These are phyloP conservation scores for Tulasnella sp. DNA, from an alignment of 768 basidiomycete genomes.

Conservation along the genomic window DNA sequence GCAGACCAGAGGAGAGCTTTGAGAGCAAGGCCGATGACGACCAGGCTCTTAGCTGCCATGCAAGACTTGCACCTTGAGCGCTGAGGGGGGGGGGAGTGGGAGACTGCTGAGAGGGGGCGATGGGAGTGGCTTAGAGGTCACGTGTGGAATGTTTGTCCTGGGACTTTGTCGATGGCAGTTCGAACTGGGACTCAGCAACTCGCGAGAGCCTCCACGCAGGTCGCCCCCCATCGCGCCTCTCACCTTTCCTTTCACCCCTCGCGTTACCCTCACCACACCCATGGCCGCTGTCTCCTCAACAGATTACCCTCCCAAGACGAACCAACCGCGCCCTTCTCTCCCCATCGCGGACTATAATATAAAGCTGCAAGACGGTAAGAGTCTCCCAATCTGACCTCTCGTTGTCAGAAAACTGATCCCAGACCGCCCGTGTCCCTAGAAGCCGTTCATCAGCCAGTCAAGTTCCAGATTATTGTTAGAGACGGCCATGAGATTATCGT, in stretches of 20 bases:
- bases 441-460: constrained; percentile 26
- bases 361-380: constrained; percentile 3
- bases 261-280: not conserved
- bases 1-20: constrained; percentile 61
- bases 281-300: not conserved
- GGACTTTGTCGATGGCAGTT: constrained; percentile 1
- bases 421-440: not conserved
- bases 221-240: constrained; percentile 3
- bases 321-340: not conserved
- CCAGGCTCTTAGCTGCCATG: constrained; percentile 39
- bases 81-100: not conserved
- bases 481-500: constrained; percentile 36
- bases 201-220: constrained; percentile 1
- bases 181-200: constrained; percentile 3
- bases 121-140: not conserved
- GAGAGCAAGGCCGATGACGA: constrained; percentile 46
- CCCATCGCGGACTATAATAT: constrained; percentile 3
- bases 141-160: not conserved
- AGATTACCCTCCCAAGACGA: not conserved
- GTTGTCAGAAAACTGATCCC: constrained; percentile 2
- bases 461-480: constrained; percentile 37
- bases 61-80: not conserved
- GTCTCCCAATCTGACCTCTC: not conserved
- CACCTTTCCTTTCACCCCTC: not conserved
- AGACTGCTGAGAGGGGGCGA: constrained; percentile 1